Base-by-base conservation (phyloP, 768 basidiomycete genomes). In the Nevesoporus exiguus region DNA sequence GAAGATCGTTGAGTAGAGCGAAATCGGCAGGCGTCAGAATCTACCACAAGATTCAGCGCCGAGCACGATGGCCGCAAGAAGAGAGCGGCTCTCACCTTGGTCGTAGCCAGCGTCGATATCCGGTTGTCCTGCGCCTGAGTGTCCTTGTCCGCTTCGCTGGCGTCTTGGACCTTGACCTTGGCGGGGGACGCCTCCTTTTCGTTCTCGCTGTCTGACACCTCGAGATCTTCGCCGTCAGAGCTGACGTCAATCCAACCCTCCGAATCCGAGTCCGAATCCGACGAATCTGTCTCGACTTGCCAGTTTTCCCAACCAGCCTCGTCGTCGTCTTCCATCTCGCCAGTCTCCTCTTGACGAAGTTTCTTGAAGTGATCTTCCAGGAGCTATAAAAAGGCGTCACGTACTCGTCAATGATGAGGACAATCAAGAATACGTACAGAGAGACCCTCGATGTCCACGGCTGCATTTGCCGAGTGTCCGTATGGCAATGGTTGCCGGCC, bases 11-110 rank as follows among this genome's bases (percentile, higher is more conserved):
- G 49, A 98, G 78, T 48, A 97, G 71, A 0, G 90, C 90, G 66
- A 98, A 99, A 70, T 99, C 97, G 29, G 94, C 94, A 0, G 97
- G 97, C 0, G 97, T 98, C 40, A 98, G 82, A 63, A 99, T 98
- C 93, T 97, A 60, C 22, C 33, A 14, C 24, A 13, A 39, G 7
- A 5, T 3, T 45, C 36, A 63, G 30, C 10, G 19, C 40, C 17
- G 17, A 10, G 34, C 3, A 10, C 6, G 7, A 44, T n/a, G 49
- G 53, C 9, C 10, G 25, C 33, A 5, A 25, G 1, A 14, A 6
- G n/a, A 29, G 19, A 14, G 5, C n/a, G 0, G 0, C 0, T 7
- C 8, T 31, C 52, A 88, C 93, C 75, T 93, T 93, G 24, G 88
- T 88, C 5, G 86, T 93, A 2, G 89, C 89, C 46, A 94, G 72